Base-by-base conservation (phyloP, 2,329 filamentous ascomycete genomes). In the Boeremia exigua region DNA sequence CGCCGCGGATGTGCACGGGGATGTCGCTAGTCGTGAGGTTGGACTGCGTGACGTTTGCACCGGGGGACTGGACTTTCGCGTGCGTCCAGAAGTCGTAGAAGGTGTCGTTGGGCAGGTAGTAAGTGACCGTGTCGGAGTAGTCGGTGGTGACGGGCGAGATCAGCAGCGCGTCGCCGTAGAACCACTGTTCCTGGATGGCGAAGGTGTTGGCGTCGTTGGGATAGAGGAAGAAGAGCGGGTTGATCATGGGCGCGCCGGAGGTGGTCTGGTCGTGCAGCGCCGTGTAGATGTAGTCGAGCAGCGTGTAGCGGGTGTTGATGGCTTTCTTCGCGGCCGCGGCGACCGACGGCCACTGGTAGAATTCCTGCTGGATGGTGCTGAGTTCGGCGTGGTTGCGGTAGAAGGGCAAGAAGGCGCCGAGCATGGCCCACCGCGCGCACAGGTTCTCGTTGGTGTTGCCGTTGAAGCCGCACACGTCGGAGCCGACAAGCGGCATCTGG, bases 241-340 rank as follows among this genome's bases (percentile, higher is more conserved):
- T 86, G 50, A 92, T 77, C 60, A 87, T 79, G 0, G 90, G 89
- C 1, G 81, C 82, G 30, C 90, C 90, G 38, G 83, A 82, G 15
- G 79, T 67, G 28, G 80, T 82, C 70, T 90, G 84, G 53, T 78
- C 75, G 69, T 87, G 79, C 63, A 92, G 80, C 0, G 86, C 85
- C 1, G 90, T 92, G 79, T 94, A 93, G 56, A 91, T 81, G 76
- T 93, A 93, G 67, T 92, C 90, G 11, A 93, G 80, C n/a, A 93
- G 79, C 29, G 84, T 82, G 77, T 93, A 93, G n/a, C 90, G 84
- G 43, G 87, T 86, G 28, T 83, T 82, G 64, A 93, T 91, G 15
- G 86, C 88, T 55, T 85, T 87, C 51, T 82, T 83, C 0, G 88
- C 88, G 0, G 88, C 87, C 8, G 81, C 76, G 0, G 88, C 80